Evolutionary conservation across 768 basidiomycete species (phyloP), one percentile per base, ranked within the genome.

Genomic region (Galerina marginata): DNA sequence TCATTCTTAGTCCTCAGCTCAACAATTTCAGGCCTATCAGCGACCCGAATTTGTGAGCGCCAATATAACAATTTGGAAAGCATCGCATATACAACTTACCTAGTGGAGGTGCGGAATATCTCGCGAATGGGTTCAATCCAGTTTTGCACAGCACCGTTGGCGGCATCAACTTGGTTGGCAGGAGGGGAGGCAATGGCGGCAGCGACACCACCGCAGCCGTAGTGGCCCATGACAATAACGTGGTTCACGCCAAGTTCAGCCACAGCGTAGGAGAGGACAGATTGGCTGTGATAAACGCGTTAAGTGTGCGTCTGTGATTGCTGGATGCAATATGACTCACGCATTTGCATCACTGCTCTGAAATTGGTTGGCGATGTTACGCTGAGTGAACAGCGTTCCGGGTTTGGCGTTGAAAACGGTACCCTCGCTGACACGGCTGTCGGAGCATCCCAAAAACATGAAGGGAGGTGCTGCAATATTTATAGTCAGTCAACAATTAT

Each of bases 161-260:
- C 69, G 3, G 65, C 65, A 53, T 74, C 71, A 14, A 72, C 58
- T 23, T 64, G 62, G 11, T 54, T 45, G 4, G 40, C 37, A 1
- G 72, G 68, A 2, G 67, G 65, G 1, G 71, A 62, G n/a, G 69
- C 66, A 56, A 77, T 77, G 6, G 77, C 71, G 29, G 77, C 76
- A 11, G 74, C 78, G 11, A 80, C 73, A 36, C 79, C 79, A 15
- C 78, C 77, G 55, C 78, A 80, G 1, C 78, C 79, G 50, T 80
- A 80, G 60, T 80, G 78, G 0, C 78, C 79, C 75, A 80, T 76
- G 12, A 80, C 75, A 48, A 80, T 73, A 50, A 80, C 67, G 47
- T 80, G 78, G 49, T 74, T 69, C 12, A 80, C 77, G 4, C 70
- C 69, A 11, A 79, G 69, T 15, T 66, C 67, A 15, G 73, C 64